A percentile compares a stretch with the other conserved stretches of the same genome.
Conservation (phyloP, 257 asterid genomes). For the Solanum raphanifolium region DNA sequence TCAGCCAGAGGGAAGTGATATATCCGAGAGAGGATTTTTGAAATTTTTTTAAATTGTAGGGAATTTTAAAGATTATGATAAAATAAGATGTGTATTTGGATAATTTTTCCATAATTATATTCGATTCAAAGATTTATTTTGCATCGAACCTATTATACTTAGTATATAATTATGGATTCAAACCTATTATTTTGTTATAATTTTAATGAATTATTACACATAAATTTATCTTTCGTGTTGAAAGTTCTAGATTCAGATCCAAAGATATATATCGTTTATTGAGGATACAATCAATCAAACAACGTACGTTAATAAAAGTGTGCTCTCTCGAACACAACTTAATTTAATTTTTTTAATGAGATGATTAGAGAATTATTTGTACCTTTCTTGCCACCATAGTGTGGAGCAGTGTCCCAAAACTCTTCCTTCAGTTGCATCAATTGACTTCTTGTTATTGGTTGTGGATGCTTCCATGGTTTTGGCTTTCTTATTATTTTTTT, state of each 20-base stretch:
- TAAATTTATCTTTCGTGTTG: not conserved
- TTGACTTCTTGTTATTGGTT: constrained; percentile 75
- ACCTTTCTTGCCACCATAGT: constrained; percentile 80
- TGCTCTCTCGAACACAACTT: not conserved
- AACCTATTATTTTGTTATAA: not conserved
- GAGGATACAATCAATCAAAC: not conserved
- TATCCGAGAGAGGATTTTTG: no score
- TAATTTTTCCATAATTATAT: not conserved
- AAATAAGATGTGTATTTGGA: no score
- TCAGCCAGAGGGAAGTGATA: no score
- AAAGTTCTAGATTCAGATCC: not conserved
- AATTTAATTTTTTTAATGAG: accelerated
- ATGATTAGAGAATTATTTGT: not conserved
- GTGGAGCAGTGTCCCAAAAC: constrained; percentile 94
- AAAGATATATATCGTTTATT: no score
- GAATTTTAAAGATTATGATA: no score
- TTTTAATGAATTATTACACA: not conserved
- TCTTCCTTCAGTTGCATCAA: constrained; percentile 67
- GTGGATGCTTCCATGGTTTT: constrained; percentile 81
- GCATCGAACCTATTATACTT: not conserved
- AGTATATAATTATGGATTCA: not conserved
- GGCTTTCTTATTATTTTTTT: constrained; percentile 57
- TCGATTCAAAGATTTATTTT: not conserved
- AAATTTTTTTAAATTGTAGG: no score
- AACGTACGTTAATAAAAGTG: not conserved